Conservation (phyloP, 1,284 basidiomycete genomes). For the Fomitopsis palustris region DNA sequence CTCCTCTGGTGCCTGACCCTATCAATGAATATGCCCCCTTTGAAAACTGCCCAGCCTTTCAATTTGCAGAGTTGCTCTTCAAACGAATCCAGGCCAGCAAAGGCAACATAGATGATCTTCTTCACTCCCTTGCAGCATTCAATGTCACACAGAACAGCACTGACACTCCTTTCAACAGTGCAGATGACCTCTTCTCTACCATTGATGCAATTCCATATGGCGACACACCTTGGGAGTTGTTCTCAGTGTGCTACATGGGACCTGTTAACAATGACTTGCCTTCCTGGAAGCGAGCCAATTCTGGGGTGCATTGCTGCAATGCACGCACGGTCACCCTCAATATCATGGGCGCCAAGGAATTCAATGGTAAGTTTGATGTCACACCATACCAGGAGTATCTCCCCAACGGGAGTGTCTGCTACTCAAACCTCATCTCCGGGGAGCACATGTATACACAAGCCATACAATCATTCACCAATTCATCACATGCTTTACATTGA, state of each 20-base stretch:
- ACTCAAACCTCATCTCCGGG: constrained; percentile 13
- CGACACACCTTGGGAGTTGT: neutral
- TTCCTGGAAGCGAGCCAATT: constrained; percentile 32
- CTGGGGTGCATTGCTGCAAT: constrained; percentile 35
- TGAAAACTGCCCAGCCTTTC: constrained; percentile 6
- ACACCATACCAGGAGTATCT: constrained; percentile 10
- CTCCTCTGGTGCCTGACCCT: neutral
- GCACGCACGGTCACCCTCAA: constrained; percentile 4
- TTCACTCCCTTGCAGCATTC: constrained; percentile 6
- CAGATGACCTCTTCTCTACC: neutral
- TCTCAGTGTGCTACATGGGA: neutral
- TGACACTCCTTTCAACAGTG: constrained; percentile 7
- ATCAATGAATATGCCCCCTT: neutral
- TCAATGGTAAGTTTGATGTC: constrained; percentile 8
- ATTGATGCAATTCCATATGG: constrained; percentile 10
- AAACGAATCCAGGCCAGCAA: constrained; percentile 2
- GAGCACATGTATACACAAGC: constrained; percentile 22
- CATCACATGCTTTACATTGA: too few species aligned
- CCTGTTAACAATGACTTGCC: constrained; percentile 6
- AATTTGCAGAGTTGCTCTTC: constrained; percentile 14
- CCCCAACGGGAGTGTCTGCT: constrained; percentile 7
- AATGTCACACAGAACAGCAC: neutral
- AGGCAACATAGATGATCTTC: constrained; percentile 7
- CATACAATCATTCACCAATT: constrained; percentile 3
- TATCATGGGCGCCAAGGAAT: constrained; percentile 17